These are phyloP conservation scores for Neurospora sp. DNA, from an alignment of 495 filamentous ascomycete species.

Conservation along the genomic window DNA sequence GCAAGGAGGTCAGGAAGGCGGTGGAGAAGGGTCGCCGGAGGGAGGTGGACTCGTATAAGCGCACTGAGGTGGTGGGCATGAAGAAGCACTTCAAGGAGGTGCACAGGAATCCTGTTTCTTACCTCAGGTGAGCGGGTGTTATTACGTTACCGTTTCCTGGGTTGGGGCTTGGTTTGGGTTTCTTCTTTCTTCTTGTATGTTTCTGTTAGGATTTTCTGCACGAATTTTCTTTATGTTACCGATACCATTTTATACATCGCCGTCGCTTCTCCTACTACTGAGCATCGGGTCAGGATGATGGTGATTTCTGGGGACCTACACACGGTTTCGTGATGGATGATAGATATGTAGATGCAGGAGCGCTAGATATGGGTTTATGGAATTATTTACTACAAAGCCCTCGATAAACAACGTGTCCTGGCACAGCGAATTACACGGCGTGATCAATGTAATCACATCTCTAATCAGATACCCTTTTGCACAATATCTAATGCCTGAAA, in stretches of 20 bases:
- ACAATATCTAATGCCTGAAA: not conserved
- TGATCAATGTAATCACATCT: no score
- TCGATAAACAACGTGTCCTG: no score
- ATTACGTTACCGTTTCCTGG: not conserved
- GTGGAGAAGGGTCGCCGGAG: slow-evolving; percentile 18
- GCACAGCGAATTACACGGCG: no score
- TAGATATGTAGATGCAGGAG: not conserved
- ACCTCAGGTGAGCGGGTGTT: slow-evolving; percentile 11
- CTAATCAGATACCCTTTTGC: no score
- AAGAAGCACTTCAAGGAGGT: slow-evolving; percentile 22
- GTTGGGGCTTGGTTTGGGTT: not conserved
- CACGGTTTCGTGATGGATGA: not conserved
- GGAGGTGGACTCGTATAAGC: slow-evolving; percentile 16
- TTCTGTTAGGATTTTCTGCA: not conserved
- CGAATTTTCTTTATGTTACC: not conserved
- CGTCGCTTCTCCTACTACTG: not conserved
- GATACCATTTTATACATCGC: not conserved
- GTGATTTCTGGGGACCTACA: not conserved
- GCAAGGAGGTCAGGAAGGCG: slow-evolving; percentile 6
- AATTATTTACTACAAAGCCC: no score
- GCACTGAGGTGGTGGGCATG: slow-evolving; percentile 6
- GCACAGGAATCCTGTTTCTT: slow-evolving; percentile 19
- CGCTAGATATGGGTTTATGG: not conserved
- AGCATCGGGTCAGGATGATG: not conserved
- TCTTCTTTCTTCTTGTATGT: not conserved